phyloP scores from a whole-genome alignment of 225 moss, liverwort and hornwort species.

The Ulota crispa region DNA sequence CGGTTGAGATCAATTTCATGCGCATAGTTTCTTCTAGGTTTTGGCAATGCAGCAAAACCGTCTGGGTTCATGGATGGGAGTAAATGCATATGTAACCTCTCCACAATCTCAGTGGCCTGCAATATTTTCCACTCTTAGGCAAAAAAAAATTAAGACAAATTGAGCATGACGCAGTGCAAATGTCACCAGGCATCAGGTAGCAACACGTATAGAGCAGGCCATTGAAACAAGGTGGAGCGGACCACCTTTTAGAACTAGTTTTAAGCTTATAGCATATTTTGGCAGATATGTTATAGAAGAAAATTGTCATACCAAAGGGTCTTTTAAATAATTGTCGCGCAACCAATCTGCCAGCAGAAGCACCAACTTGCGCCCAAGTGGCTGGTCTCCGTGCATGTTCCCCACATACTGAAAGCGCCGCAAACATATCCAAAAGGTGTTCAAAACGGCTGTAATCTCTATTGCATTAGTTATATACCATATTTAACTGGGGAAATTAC shows the following conservation, averaged over 20 bases:
- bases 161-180: not conserved
- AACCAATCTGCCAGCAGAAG: slow-evolving; percentile 89
- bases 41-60: slow-evolving; percentile 59
- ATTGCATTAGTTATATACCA: not conserved
- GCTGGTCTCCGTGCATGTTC: slow-evolving; percentile 97
- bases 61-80: slow-evolving; percentile 96
- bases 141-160: not conserved
- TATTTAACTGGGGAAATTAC: too few species aligned
- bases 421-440: not conserved
- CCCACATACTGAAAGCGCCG: slow-evolving; percentile 73
- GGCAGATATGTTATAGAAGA: not conserved
- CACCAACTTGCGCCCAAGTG: slow-evolving; percentile 82
- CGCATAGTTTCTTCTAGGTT: slow-evolving; percentile 66
- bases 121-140: slow-evolving; percentile 20
- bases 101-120: slow-evolving; percentile 82
- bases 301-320: slow-evolving; percentile 50
- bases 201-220: slow-evolving; percentile 3
- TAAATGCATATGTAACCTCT: slow-evolving; percentile 83
- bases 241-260: not conserved
- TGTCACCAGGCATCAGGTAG: not conserved
- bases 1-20: slow-evolving; percentile 84
- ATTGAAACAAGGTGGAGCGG: slow-evolving; percentile 5
- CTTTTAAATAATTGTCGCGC: slow-evolving; percentile 69
- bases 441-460: not conserved
- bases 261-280: not conserved